Evolutionary conservation across 2,329 filamentous ascomycete genomes (phyloP).

Genomic region (Curvularia sp.): DNA sequence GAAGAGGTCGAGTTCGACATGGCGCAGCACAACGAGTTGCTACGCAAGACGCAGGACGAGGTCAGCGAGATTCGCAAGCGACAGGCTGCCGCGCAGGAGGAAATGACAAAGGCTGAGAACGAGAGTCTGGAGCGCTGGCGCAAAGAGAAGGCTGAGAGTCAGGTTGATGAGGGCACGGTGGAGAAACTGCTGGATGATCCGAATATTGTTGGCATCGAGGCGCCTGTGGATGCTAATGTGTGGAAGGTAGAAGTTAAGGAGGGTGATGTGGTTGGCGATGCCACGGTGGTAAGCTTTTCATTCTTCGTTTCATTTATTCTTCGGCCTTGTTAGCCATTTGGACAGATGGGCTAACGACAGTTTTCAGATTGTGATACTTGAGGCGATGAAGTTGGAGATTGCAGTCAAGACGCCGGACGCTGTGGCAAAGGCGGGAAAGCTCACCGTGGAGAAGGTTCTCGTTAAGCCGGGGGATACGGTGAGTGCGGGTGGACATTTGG

Average conservation of each 20-base stretch:
- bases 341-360: not conserved
- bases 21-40: constrained; percentile 61
- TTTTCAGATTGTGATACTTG: constrained; percentile 51
- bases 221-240: constrained; percentile 56
- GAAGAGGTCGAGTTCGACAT: constrained; percentile 63
- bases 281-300: constrained; percentile 36
- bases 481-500: constrained; percentile 47
- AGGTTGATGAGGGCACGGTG: constrained; percentile 58
- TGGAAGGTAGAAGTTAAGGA: constrained; percentile 56
- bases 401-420: constrained; percentile 52
- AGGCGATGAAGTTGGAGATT: constrained; percentile 59
- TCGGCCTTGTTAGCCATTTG: not conserved
- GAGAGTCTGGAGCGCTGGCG: constrained; percentile 55
- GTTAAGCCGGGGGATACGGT: constrained; percentile 54
- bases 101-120: constrained; percentile 58
- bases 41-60: constrained; percentile 57
- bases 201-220: constrained; percentile 49
- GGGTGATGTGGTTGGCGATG: constrained; percentile 45
- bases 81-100: constrained; percentile 59
- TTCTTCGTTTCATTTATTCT: not conserved
- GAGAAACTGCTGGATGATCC: constrained; percentile 58
- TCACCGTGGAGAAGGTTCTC: constrained; percentile 52
- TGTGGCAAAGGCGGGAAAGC: constrained; percentile 16
- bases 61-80: constrained; percentile 55
- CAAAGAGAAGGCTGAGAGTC: constrained; percentile 53